Evolutionary conservation across 2,329 filamentous ascomycete species (phyloP), one percentile per base, ranked within the genome.

Genomic region (Ceratocystis cubensis): DNA sequence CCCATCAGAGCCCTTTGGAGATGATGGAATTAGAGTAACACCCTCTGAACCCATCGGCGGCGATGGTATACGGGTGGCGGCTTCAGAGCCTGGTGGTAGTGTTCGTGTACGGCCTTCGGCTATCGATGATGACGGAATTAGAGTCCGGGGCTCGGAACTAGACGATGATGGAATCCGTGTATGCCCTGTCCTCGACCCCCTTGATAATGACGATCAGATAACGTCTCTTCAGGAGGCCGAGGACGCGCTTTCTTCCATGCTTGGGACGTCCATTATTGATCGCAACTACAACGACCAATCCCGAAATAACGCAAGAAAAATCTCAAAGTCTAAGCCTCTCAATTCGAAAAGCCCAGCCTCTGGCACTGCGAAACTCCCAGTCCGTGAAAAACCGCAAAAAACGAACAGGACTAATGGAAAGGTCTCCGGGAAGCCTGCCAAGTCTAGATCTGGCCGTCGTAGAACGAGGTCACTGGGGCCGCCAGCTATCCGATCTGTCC

Each of bases 41-140:
- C 62, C 66, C 1, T 67, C 53, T 4, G 66, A 64, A 22, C 66
- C 66, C 2, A 30, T 15, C 2, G 56, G 15, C 8, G 72, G 73
- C 28, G 74, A 75, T 68, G 71, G 73, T 1, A 73, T 74, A 41
- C 70, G 74, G 13, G 69, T 68, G 15, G 46, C 63, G 17, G 56
- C 57, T 3, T 64, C 46, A n/a, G 61, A 68, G 44, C 41, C 64
- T 22, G 46, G 17, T 17, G 76, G 79, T 67, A 78, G 78, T 1
- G 79, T 79, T 48, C 75, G 80, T 17, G 75, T 81, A 17, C 76
- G 59, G 13, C 61, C 61, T 17, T 57, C 33, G 17, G 25, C 53
- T 30, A 30, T 48, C 15, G 53, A 48, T 13, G 66, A 62, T 41
- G 66, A 67, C 22, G 67, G 62, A 25, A 69, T 67, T 8, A 63